These are phyloP conservation scores for Mortierella antarctica DNA, from an alignment of 192 early-diverging fungal species.

Conservation along the genomic window DNA sequence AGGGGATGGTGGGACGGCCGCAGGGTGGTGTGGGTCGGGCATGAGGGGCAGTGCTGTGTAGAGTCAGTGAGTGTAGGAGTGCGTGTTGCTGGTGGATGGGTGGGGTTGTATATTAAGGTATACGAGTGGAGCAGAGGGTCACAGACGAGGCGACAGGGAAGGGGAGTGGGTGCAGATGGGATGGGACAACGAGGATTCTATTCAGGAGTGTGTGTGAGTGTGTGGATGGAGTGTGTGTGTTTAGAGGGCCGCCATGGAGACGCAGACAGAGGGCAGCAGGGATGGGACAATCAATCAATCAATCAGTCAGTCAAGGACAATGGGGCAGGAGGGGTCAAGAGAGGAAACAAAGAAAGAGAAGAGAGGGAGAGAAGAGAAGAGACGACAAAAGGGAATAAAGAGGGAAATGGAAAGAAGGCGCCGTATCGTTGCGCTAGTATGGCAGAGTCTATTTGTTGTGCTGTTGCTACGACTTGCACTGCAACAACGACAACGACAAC, in stretches of 20 bases:
- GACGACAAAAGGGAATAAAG: neutral
- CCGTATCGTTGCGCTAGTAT: neutral
- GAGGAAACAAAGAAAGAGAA: neutral
- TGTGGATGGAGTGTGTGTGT: neutral
- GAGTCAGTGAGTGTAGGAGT: neutral
- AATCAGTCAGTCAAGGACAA: neutral
- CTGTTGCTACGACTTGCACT: too few species aligned
- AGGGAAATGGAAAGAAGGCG: neutral
- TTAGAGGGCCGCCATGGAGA: neutral
- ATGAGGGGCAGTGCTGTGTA: neutral
- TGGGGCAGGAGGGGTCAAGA: neutral
- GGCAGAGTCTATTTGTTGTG: neutral
- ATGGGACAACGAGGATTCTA: neutral
- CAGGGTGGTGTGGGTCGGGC: neutral
- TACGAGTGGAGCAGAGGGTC: neutral
- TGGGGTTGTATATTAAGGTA: slow-evolving; percentile 9
- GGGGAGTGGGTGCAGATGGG: neutral
- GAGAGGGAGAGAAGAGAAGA: slow-evolving; percentile 1
- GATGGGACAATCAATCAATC: neutral
- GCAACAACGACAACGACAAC: neutral
- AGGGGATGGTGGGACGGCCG: neutral
- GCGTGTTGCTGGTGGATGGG: neutral
- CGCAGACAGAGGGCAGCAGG: neutral
- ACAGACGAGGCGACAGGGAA: neutral
- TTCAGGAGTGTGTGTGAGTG: neutral